phyloP scores from a whole-genome alignment of 2,329 filamentous ascomycete genomes.

The Rutstroemia sp. region DNA sequence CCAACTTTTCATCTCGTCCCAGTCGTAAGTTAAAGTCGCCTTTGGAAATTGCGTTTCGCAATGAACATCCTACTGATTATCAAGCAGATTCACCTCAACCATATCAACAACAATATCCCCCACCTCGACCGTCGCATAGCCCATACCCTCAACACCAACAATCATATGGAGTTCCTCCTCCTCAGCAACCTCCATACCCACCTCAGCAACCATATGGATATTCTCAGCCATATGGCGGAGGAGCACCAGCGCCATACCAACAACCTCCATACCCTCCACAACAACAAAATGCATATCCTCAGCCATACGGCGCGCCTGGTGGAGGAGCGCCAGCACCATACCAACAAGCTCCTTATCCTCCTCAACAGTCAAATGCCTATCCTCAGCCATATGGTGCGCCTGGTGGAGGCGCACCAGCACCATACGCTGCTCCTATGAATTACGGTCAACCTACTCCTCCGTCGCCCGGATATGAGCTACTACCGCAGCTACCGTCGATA shows the following conservation, averaged over 20 bases:
- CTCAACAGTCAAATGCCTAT: conserved; percentile 24
- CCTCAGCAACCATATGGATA: background rate
- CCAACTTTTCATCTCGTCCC: background rate
- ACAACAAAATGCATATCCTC: conserved; percentile 17
- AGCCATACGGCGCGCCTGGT: background rate
- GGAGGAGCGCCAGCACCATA: too few species aligned
- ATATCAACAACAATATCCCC: conserved; percentile 17
- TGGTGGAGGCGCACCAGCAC: conserved; percentile 29
- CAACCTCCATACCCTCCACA: conserved; percentile 23
- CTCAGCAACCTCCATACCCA: conserved; percentile 23
- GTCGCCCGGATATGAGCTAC: conserved; percentile 65
- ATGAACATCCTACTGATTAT: background rate
- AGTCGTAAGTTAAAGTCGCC: background rate
- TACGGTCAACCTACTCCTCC: conserved; percentile 50
- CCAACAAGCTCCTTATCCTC: conserved; percentile 15
- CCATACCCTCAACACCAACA: conserved; percentile 14
- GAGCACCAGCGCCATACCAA: too few species aligned
- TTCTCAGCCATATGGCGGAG: background rate
- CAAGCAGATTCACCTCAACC: conserved; percentile 2
- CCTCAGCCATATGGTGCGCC: conserved; percentile 17
- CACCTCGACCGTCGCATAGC: conserved; percentile 12
- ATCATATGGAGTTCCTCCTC: conserved; percentile 17
- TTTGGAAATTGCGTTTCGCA: background rate
- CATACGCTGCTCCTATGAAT: conserved; percentile 4
- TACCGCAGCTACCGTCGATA: conserved; percentile 49